Conservation (phyloP, 2,329 filamentous ascomycete genomes). For the Alternaria dauci region DNA sequence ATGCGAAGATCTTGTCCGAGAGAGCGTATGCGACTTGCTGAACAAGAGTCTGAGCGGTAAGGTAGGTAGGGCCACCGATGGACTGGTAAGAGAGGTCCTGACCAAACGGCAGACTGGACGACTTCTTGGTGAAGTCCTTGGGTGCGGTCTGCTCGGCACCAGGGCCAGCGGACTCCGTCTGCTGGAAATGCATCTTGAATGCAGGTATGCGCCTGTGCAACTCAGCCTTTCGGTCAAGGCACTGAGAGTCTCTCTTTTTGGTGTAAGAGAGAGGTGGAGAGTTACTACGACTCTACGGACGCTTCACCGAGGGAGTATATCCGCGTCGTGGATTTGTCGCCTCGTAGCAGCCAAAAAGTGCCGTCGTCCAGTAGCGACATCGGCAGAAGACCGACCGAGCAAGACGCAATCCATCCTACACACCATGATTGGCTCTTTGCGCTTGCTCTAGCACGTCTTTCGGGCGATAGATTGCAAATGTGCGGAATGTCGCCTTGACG, state of each 20-base stretch:
- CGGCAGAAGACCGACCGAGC: constrained; percentile 40
- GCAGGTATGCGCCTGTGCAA: constrained; percentile 20
- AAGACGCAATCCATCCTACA: constrained; percentile 28
- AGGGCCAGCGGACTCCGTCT: constrained; percentile 49
- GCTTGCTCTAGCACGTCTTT: constrained; percentile 21
- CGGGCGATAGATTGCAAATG: constrained; percentile 39
- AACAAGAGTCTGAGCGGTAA: constrained; percentile 90
- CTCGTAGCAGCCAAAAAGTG: constrained; percentile 28
- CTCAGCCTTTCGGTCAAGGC: constrained; percentile 7
- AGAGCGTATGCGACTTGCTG: constrained; percentile 96
- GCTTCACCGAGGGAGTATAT: constrained; percentile 26
- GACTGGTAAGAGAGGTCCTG: constrained; percentile 61
- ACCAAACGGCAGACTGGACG: constrained; percentile 62
- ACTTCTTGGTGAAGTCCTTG: constrained; percentile 54
- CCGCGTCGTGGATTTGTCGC: constrained; percentile 16
- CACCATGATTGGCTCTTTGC: constrained; percentile 42
- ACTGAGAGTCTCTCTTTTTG: constrained; percentile 19
- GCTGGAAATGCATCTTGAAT: constrained; percentile 50
- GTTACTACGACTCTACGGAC: constrained; percentile 19
- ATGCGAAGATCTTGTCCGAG: constrained; percentile 97
- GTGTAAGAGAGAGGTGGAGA: constrained; percentile 18
- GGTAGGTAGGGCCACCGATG: constrained; percentile 88
- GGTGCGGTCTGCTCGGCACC: constrained; percentile 40
- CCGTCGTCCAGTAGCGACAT: constrained; percentile 35
- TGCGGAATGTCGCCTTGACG: constrained; percentile 35